Conservation (phyloP, 2,329 filamentous ascomycete species). For the Xylariales sp. region DNA sequence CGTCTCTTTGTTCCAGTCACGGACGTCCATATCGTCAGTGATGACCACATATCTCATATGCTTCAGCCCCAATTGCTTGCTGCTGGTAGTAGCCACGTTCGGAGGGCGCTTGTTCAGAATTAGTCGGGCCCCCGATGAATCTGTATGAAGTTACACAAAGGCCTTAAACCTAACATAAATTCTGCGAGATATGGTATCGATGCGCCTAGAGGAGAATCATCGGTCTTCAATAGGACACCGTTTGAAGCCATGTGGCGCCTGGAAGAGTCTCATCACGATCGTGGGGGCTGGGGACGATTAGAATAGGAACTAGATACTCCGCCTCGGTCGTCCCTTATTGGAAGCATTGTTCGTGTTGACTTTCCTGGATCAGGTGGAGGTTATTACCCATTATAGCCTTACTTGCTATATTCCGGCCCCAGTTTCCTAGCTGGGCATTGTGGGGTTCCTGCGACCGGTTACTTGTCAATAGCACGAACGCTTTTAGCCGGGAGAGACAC, state of each 20-base stretch:
- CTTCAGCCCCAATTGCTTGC: slow-evolving; percentile 36
- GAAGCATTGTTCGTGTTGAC: too few species aligned
- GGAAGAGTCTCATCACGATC: too few species aligned
- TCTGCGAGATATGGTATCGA: too few species aligned
- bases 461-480: neutral
- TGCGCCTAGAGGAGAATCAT: too few species aligned
- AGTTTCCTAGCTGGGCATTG: slow-evolving; percentile 17
- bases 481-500: slow-evolving; percentile 1
- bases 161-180: too few species aligned
- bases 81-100: slow-evolving; percentile 42
- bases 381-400: neutral
- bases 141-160: too few species aligned
- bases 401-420: slow-evolving; percentile 7
- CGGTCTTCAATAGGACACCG: too few species aligned
- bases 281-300: too few species aligned
- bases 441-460: slow-evolving; percentile 9
- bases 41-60: slow-evolving; percentile 54
- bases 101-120: slow-evolving; percentile 48
- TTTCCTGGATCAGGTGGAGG: neutral
- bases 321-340: too few species aligned
- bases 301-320: too few species aligned
- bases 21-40: slow-evolving; percentile 57
- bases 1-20: slow-evolving; percentile 54
- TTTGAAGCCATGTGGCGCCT: too few species aligned
- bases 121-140: too few species aligned